Base-by-base conservation (phyloP, 1,139 yeast species). In the Geotrichum aggregatum region DNA sequence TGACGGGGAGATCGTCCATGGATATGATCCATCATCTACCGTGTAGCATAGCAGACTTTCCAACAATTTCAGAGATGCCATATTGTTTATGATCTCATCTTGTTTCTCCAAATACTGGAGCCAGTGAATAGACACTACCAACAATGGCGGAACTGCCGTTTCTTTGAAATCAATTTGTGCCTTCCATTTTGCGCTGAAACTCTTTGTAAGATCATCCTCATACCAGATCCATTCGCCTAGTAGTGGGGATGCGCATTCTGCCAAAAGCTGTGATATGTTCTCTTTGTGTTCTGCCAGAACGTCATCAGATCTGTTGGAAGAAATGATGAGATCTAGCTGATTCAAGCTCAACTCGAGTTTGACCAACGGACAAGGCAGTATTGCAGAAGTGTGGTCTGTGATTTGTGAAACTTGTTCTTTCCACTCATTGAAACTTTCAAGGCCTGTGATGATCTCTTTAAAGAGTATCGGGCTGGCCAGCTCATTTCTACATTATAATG, bases 171-270 rank as follows among this genome's bases (percentile, higher is more conserved):
- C 36, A 4, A 4, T 26, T 33, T 53, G 54, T 2, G 33, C 11
- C 2, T 16, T 39, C 49, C 49, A 53, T 30, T 45, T 47, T 2
- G 41, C 38, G 30, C 34, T 40, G 22, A 41, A 14, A 6, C 34
- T 11, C 38, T 57, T 55, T 13, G 60, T 42, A 21, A 51, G 34
- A 26, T 56, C 61, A 18, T 51, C 55, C 22, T 57, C 50, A 43
- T 47, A 52, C 63, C 63, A 61, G 11, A 56, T 52, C 61, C 62
- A 61, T 28, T 55, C 57, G 13, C 62, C 61, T 2, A 33, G 35
- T n/a, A 57, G 36, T 8, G 63, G 61, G n/a, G 22, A 21, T 5
- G 40, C 34, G 8, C 54, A 45, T n/a, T 55, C 47, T 19, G 54
- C 52, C 18, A 58, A 35, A 7, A 50, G 6, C 10, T 36, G 34